Evolutionary conservation across 1,284 basidiomycete species (phyloP).

Genomic region (Leccinum fuscescens): DNA sequence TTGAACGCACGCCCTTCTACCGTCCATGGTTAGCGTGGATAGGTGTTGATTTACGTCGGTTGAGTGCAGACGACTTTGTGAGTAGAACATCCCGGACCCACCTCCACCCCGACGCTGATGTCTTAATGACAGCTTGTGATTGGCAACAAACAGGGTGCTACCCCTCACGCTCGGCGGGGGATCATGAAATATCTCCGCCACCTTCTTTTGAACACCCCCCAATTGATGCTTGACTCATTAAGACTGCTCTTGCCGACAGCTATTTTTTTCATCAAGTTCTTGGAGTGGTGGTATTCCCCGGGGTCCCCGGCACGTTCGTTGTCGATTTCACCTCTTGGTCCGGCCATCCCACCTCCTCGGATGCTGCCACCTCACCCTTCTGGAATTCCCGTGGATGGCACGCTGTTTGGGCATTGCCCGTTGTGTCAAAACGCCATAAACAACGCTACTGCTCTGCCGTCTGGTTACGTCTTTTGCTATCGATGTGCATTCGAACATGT

Average conservation of each 20-base stretch:
- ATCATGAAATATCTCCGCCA: constrained; percentile 43
- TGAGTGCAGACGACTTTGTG: constrained; percentile 76
- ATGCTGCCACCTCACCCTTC: constrained; percentile 72
- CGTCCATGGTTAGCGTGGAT: constrained; percentile 90
- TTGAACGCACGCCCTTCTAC: constrained; percentile 84
- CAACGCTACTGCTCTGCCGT: constrained; percentile 89
- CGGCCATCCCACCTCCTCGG: constrained; percentile 71
- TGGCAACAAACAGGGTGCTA: constrained; percentile 34
- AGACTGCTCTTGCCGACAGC: constrained; percentile 85
- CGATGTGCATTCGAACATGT: constrained; percentile 88
- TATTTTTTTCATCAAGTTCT: constrained; percentile 95
- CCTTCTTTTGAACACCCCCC: constrained; percentile 54
- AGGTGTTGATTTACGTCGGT: constrained; percentile 76
- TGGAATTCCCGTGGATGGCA: constrained; percentile 56
- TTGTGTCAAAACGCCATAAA: constrained; percentile 75
- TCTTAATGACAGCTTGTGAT: constrained; percentile 42
- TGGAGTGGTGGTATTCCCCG: constrained; percentile 99
- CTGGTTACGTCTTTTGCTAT: constrained; percentile 96
- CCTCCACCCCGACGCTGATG: constrained; percentile 6
- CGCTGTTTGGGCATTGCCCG: constrained; percentile 80
- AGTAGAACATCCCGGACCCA: constrained; percentile 26
- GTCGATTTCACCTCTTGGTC: constrained; percentile 58
- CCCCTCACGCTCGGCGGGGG: constrained; percentile 35
- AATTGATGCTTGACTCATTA: constrained; percentile 69
- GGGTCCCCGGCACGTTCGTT: constrained; percentile 79